phyloP scores from a whole-genome alignment of 192 early-diverging fungal species.

The Coemansia sp. region DNA sequence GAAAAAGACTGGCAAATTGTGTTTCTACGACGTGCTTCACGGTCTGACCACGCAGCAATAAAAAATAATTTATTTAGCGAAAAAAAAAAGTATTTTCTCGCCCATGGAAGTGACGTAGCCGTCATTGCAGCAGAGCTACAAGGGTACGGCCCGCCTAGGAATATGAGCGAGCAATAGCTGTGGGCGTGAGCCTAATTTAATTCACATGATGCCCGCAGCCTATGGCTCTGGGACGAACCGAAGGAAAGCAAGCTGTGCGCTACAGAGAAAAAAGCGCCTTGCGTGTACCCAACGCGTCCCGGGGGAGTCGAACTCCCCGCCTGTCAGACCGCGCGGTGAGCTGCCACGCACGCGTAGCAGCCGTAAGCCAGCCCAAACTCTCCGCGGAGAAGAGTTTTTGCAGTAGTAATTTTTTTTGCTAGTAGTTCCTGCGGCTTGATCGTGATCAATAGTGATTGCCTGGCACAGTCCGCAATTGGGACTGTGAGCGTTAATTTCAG shows the following conservation, averaged over 20 bases:
- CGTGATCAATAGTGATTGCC: not conserved
- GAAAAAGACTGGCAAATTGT: slow-evolving; percentile 46
- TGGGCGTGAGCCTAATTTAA: slow-evolving; percentile 15
- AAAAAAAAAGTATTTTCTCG: slow-evolving; percentile 20
- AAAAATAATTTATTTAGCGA: too few species aligned
- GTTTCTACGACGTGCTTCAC: slow-evolving; percentile 35
- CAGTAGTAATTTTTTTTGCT: not conserved
- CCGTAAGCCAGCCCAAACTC: not conserved
- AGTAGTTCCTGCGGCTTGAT: not conserved
- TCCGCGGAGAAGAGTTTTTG: not conserved
- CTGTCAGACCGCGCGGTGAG: not conserved
- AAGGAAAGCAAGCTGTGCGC: slow-evolving; percentile 34
- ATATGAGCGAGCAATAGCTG: slow-evolving; percentile 49
- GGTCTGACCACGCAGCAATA: not conserved
- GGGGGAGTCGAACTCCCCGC: not conserved
- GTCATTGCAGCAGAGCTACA: slow-evolving; percentile 37
- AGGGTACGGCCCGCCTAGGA: slow-evolving; percentile 41
- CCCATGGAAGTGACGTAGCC: slow-evolving; percentile 49
- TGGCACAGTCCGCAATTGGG: too few species aligned
- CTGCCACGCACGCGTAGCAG: not conserved
- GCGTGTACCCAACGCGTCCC: slow-evolving; percentile 28
- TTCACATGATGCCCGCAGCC: slow-evolving; percentile 20
- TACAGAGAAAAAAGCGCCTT: slow-evolving; percentile 21
- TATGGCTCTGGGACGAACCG: slow-evolving; percentile 50
- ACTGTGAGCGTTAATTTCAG: too few species aligned